Percentiles rank a stretch among this genome's conserved stretches.
phyloP scores from a whole-genome alignment of 306 rosid genomes.

The Trichosanthes cucumerina region DNA sequence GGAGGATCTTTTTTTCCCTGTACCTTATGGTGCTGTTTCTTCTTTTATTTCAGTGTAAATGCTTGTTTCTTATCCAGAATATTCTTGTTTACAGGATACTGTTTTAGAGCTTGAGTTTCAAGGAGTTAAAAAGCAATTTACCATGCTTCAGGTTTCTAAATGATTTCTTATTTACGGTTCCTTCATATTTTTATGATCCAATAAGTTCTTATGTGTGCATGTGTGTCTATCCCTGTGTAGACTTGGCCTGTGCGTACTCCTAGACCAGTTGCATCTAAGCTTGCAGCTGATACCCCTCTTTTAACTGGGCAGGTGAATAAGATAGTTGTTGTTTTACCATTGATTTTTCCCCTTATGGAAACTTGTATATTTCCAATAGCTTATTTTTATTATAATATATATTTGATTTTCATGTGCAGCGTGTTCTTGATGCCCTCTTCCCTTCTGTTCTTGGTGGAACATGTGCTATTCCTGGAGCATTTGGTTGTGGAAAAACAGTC shows the following conservation, averaged over 20 bases:
- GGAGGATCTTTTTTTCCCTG: background rate
- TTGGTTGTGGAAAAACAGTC: constrained; percentile 99
- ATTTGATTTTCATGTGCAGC: constrained; percentile 41
- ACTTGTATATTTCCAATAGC: constrained; percentile 20
- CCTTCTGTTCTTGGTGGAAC: constrained; percentile 99
- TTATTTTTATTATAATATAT: constrained; percentile 2
- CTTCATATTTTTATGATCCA: background rate
- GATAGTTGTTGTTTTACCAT: background rate
- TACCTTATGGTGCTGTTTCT: background rate
- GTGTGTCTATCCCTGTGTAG: constrained; percentile 34
- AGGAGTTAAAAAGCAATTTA: constrained; percentile 82
- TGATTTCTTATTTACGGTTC: constrained; percentile 14
- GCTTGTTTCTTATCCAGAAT: constrained; percentile 6
- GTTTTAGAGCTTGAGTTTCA: constrained; percentile 98
- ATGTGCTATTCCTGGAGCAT: constrained; percentile 99
- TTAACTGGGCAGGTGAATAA: constrained; percentile 88
- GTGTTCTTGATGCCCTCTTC: constrained; percentile 99
- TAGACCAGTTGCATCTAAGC: constrained; percentile 94
- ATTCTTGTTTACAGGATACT: constrained; percentile 55
- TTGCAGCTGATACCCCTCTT: constrained; percentile 99
- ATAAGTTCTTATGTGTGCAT: constrained; percentile 2
- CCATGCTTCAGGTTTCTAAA: constrained; percentile 89
- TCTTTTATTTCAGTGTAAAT: background rate
- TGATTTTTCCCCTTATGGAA: background rate
- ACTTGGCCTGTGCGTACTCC: constrained; percentile 98